Evolutionary conservation across 2,329 filamentous ascomycete species (phyloP).

Genomic region (Ilyonectria destructans): DNA sequence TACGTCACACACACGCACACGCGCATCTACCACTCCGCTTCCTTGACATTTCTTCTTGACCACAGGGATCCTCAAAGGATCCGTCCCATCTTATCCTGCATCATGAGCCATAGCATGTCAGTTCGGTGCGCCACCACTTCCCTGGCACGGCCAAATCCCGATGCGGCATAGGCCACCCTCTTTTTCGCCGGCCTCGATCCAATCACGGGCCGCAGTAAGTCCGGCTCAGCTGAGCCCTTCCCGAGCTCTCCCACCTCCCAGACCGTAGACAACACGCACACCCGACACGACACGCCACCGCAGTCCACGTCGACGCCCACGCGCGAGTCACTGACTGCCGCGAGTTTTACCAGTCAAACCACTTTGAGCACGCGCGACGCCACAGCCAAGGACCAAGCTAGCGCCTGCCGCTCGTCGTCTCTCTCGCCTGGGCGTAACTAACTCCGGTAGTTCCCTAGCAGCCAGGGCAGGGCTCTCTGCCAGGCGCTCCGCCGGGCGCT

Average conservation of each 20-base stretch:
- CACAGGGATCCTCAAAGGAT: slow-evolving; percentile 17
- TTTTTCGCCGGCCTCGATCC: slow-evolving; percentile 23
- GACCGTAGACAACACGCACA: slow-evolving; percentile 25
- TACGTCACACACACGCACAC: background rate
- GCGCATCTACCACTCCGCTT: slow-evolving; percentile 2
- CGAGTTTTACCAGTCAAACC: background rate
- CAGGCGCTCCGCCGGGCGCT: background rate
- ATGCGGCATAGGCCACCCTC: slow-evolving; percentile 39
- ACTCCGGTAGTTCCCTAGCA: background rate
- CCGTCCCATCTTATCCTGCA: slow-evolving; percentile 12
- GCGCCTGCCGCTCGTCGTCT: background rate
- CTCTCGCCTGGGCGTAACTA: background rate
- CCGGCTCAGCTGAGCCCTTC: slow-evolving; percentile 45
- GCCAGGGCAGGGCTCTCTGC: background rate
- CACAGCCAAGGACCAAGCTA: slow-evolving; percentile 19
- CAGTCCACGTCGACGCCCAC: background rate
- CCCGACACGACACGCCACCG: slow-evolving; percentile 2
- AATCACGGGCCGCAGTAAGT: slow-evolving; percentile 38
- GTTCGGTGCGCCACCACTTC: slow-evolving; percentile 23
- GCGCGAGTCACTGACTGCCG: slow-evolving; percentile 2
- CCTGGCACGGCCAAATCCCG: slow-evolving; percentile 38
- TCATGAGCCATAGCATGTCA: slow-evolving; percentile 30
- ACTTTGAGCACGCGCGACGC: slow-evolving; percentile 7
- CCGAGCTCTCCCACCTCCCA: slow-evolving; percentile 33
- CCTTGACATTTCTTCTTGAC: slow-evolving; percentile 19